A percentile compares a stretch with the other conserved stretches of the same genome.
phyloP scores from a whole-genome alignment of 495 filamentous ascomycete species.

The Trypethelium eluteriae region DNA sequence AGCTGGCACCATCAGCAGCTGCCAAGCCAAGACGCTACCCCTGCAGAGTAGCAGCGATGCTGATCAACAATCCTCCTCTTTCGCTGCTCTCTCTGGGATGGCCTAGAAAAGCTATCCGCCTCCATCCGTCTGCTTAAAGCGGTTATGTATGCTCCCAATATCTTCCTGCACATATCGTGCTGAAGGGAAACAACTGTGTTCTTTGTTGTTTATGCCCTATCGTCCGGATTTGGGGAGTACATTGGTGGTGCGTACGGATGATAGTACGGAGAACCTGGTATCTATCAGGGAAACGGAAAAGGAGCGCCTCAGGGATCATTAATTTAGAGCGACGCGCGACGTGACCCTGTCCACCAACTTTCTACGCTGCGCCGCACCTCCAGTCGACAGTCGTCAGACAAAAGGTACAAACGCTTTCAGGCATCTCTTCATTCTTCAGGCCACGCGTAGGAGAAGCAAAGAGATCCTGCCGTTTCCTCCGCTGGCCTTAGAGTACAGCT shows the following conservation, averaged over 20 bases:
- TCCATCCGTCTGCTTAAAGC: too few species aligned
- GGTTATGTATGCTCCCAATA: too few species aligned
- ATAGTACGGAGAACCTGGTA: not conserved
- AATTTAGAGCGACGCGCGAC: not conserved
- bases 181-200: not conserved
- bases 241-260: not conserved
- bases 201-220: not conserved
- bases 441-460: not conserved
- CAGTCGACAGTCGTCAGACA: not conserved
- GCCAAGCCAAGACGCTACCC: not conserved
- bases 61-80: not conserved
- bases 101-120: too few species aligned
- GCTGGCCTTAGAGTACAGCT: not conserved
- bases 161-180: not conserved
- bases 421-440: not conserved
- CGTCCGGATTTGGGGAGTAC: not conserved
- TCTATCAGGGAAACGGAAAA: not conserved
- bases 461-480: not conserved
- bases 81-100: not conserved
- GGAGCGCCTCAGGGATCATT: not conserved
- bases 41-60: not conserved
- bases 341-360: not conserved
- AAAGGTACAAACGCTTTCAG: not conserved
- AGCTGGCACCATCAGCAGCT: not conserved
- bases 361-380: not conserved